Evolutionary conservation across 2,329 filamentous ascomycete species (phyloP), one percentile per base, ranked within the genome.

Genomic region (Magnaporthiopsis poae): DNA sequence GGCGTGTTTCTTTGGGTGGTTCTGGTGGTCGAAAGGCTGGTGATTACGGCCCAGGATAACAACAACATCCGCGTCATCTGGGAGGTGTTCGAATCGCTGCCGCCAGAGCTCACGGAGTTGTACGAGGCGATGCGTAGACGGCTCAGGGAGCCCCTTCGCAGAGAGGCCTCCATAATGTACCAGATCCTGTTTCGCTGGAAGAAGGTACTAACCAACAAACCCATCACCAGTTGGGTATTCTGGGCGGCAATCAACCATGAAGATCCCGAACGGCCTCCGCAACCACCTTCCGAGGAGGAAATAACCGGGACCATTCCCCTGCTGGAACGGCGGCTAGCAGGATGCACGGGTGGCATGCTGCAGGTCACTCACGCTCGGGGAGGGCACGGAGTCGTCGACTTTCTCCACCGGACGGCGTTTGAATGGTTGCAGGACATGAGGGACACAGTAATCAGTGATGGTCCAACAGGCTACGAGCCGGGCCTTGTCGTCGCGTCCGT

Each of bases 1-100:
- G 64, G 64, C 5, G 64, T 65, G 1, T 65, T 65, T 62, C 64
- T 65, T 9, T 65, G 64, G 64, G 64, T 65, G 31, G 64, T 62
- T 3, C 60, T 65, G 3, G 64, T 65, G 8, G n/a, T 65, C n/a
- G 56, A 62, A 18, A 35, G 25, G 8, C 33, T 65, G 36, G 31
- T 60, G 5, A 25, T 15, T 1, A 60, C 59, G 25, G 64, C 36
- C 1, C 31, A 39, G 15, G 25, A 63, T 25, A 8, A 27, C 31
- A 63, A 65, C 36, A 25, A 18, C 18, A 3, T 60, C 12, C 27
- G 12, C 11, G 31, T 15, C 27, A 46, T 65, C 9, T 36, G 60
- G 56, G 13, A 61, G 15, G 27, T 33, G n/a, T 56, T 46, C n/a
- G 56, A 65, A 7, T 21, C 52, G 27, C 18, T 65, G n/a, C 64